These are phyloP conservation scores for Termitomyces sp. DNA, from an alignment of 768 basidiomycete species.

Conservation along the genomic window DNA sequence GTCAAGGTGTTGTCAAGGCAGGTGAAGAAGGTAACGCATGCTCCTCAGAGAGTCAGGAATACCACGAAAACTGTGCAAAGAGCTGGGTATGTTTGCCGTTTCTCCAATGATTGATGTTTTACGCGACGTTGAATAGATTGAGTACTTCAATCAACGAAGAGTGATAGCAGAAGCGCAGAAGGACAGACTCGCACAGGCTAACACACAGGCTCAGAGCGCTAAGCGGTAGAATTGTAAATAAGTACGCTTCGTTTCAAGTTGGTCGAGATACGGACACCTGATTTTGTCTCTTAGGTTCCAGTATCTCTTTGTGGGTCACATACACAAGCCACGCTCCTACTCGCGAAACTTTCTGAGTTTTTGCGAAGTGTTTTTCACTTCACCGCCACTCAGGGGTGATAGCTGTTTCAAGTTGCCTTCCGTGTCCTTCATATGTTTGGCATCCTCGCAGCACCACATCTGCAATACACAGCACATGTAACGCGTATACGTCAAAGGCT, in stretches of 20 bases:
- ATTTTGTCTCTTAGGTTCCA: not conserved
- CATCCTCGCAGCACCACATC: not conserved
- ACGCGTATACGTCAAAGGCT: not conserved
- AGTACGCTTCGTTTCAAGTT: not conserved
- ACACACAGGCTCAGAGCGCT: constrained; percentile 27
- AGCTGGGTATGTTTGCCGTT: constrained; percentile 68
- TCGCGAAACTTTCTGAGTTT: not conserved
- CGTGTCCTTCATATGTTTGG: not conserved
- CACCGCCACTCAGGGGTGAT: not conserved
- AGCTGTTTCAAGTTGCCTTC: not conserved
- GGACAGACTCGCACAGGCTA: constrained; percentile 50
- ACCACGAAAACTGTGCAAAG: constrained; percentile 74
- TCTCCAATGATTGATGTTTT: not conserved
- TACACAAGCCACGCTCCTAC: not conserved
- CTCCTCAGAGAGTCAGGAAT: constrained; percentile 45
- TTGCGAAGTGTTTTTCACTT: not conserved
- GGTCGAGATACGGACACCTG: not conserved
- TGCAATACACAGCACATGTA: not conserved
- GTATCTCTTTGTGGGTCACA: not conserved
- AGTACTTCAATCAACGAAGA: constrained; percentile 91
- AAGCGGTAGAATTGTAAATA: constrained; percentile 17
- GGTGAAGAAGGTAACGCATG: constrained; percentile 67
- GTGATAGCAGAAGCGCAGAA: constrained; percentile 79
- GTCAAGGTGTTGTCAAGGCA: constrained; percentile 58
- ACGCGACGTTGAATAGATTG: constrained; percentile 50